These are phyloP conservation scores for Neobulgaria alba DNA, from an alignment of 2,329 filamentous ascomycete genomes.

Conservation along the genomic window DNA sequence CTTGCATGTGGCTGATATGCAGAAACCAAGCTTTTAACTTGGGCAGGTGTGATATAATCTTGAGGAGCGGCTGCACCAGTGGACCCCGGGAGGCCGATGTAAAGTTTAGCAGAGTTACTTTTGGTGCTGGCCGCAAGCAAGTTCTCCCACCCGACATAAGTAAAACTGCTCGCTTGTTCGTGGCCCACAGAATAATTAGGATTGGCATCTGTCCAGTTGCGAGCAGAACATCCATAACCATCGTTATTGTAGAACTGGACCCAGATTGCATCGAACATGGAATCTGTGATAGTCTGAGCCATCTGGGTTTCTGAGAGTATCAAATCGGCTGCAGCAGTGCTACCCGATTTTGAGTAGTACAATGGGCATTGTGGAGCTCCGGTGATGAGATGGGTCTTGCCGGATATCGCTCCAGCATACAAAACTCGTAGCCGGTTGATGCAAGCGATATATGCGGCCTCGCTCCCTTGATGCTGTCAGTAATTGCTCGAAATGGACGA, in stretches of 20 bases:
- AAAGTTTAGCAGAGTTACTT: constrained; percentile 23
- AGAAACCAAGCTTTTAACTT: constrained; percentile 19
- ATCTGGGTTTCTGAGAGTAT: constrained; percentile 28
- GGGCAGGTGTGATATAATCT: constrained; percentile 19
- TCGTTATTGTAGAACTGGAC: constrained; percentile 29
- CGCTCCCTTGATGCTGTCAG: constrained; percentile 16
- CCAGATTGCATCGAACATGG: constrained; percentile 26
- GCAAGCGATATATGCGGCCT: constrained; percentile 23
- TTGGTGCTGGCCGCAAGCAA: constrained; percentile 10
- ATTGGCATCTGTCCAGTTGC: constrained; percentile 13
- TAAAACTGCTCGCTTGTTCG: constrained; percentile 13
- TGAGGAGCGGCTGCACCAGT: constrained; percentile 5
- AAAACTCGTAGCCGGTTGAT: constrained; percentile 23
- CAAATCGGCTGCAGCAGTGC: too few relatives aligned
- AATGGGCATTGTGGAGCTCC: constrained; percentile 28
- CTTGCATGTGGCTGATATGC: constrained; percentile 14
- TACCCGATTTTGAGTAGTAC: constrained; percentile 3
- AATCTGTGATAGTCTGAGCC: constrained; percentile 20
- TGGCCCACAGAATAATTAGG: not conserved
- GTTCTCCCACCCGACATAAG: constrained; percentile 21
- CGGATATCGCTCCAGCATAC: constrained; percentile 14
- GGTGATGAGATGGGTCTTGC: constrained; percentile 26
- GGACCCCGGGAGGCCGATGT: constrained; percentile 24
- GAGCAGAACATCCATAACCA: constrained; percentile 19
- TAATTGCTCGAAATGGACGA: not conserved